Evolutionary conservation across 108 stramenopile genomes (phyloP).

Genomic region (Nannochloropsis gaditana): DNA sequence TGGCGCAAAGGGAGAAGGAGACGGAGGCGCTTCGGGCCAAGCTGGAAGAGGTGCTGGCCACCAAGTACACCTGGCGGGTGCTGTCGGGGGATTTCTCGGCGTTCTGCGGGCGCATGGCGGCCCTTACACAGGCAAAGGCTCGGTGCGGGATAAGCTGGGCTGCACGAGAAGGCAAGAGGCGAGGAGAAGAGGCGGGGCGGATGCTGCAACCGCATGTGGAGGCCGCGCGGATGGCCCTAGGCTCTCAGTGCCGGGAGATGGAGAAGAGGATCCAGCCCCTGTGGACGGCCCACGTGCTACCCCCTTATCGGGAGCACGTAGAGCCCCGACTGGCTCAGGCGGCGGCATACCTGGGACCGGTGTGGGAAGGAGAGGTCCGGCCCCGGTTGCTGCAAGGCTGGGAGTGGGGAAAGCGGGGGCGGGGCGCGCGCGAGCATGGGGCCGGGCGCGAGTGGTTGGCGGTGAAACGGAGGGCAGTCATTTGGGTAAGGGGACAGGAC

Average conservation of each 20-base stretch:
- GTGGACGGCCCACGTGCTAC: neutral
- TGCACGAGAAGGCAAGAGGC: neutral
- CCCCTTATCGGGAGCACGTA: neutral
- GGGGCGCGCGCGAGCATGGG: neutral
- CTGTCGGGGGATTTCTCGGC: neutral
- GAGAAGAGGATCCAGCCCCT: neutral
- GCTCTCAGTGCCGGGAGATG: neutral
- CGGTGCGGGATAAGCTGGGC: neutral
- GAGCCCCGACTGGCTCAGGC: neutral
- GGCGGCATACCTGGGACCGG: neutral
- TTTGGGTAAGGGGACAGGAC: neutral
- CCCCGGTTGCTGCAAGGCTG: neutral
- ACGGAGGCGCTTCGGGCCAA: neutral
- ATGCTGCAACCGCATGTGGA: neutral
- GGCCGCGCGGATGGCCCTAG: neutral
- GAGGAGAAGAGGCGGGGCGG: neutral
- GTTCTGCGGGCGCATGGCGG: neutral
- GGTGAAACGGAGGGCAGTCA: neutral
- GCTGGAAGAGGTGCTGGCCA: neutral
- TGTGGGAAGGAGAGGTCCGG: neutral
- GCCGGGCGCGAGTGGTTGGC: neutral
- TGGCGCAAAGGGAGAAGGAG: slow-evolving; percentile 3
- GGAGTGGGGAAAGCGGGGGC: neutral
- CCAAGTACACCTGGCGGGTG: neutral
- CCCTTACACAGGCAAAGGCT: neutral